These are phyloP conservation scores for Amesomyces nigricolor DNA, from an alignment of 2,329 filamentous ascomycete species.

Conservation along the genomic window DNA sequence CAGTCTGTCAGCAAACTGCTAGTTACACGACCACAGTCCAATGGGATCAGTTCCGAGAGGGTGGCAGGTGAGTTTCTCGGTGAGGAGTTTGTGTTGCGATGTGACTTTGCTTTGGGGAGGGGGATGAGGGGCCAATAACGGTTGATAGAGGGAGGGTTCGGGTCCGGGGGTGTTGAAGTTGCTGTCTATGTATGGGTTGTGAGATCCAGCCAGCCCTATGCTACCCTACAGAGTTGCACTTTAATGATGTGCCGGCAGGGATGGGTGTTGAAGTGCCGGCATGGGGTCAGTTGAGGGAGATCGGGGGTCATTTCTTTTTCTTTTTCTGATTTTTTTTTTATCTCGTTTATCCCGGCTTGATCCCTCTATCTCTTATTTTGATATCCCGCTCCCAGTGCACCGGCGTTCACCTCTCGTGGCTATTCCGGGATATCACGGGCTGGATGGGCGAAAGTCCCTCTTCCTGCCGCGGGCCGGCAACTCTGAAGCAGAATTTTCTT, in stretches of 20 bases:
- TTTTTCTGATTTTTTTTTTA: background rate
- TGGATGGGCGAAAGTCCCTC: too few species aligned
- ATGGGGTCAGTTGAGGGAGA: background rate
- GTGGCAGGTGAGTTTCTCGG: constrained; percentile 9
- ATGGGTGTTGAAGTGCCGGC: background rate
- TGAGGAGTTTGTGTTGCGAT: constrained; percentile 8
- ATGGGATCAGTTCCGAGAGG: constrained; percentile 4
- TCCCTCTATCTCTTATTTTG: background rate
- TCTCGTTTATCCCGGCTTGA: background rate
- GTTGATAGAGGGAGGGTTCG: background rate
- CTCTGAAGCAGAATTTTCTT: background rate
- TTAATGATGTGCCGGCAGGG: too few species aligned
- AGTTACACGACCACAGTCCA: background rate
- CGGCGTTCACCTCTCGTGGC: background rate
- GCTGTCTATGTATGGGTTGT: too few species aligned
- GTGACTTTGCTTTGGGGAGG: background rate
- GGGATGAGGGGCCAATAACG: background rate
- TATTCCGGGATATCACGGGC: too few species aligned
- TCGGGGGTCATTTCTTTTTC: background rate
- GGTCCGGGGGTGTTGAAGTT: too few species aligned
- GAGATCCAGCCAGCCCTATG: too few species aligned
- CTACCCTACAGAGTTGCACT: too few species aligned
- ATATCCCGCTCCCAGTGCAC: background rate
- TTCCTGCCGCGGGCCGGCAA: too few species aligned
- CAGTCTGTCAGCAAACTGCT: background rate